Base-by-base conservation (phyloP, 495 filamentous ascomycete genomes). In the Penicillium angulare region DNA sequence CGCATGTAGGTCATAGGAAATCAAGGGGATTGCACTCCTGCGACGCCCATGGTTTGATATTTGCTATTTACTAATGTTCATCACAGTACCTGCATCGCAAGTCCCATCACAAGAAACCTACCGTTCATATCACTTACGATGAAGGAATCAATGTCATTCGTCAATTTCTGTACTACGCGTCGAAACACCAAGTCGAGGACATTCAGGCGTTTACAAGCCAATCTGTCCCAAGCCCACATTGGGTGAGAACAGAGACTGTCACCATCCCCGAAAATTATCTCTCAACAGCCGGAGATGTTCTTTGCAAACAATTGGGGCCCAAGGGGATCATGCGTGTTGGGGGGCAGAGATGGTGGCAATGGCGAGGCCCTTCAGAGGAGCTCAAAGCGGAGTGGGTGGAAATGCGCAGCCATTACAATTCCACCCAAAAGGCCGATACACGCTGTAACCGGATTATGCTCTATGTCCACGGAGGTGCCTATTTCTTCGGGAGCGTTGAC, bases 331-430 rank as follows among this genome's bases (percentile, higher is more conserved):
- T 77, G 18, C 79, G 79, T 33, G 80, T 96, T 2, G 92, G 92
- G 16, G 92, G 92, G 0, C 77, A 80, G 66, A 81, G 81, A 33
- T 97, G 92, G 92, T 97, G 92, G 92, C 88, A 90, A 72, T 97
- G 92, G 92, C 83, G 92, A 47, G 70, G 74, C 13, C 76, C 78
- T 0, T 71, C 79, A 13, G 76, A 72, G 24, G 79, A 80, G 0
- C 67, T 95, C 43, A 83, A 82, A 61, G 90, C 87, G 2, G 93
- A 97, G 64, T 97, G 90, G 92, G 86, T 97, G 54, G 93, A 96
- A 76, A 96, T 96, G 92, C 83, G 82, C 48, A 77, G 79, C 46
- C 88, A 97, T 57, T 87, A 91, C 57, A 69, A 86, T 40, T 79
- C 85, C 59, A 79, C 86, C 46, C 87, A 86, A 67, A 77, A 77